Base-by-base conservation (phyloP, 1,284 basidiomycete genomes). In the Exsudoporus floridanus region DNA sequence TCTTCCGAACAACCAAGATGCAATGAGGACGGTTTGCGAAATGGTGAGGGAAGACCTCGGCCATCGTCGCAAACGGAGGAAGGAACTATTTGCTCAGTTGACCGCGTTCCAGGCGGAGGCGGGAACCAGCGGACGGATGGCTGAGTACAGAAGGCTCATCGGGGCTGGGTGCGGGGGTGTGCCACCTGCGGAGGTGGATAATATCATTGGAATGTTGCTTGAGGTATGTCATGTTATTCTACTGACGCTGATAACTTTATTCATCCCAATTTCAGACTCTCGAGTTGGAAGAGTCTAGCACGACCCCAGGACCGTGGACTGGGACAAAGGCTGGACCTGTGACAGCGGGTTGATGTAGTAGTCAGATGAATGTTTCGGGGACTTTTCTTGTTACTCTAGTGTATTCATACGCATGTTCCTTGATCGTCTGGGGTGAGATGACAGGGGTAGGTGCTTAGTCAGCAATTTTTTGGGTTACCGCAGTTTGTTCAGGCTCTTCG, bases 131-230 rank as follows among this genome's bases (percentile, higher is more conserved):
- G 91, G 90, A 21, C 80, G 86, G 56, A 94, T 97, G 83, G 79
- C 83, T 2, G 89, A 94, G 60, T 98, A 97, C 69, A 78, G 93
- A 58, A 78, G 86, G 56, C 72, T 97, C 49, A 92, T 97, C 62
- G 87, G 88, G 18, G 84, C 92, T 12, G 92, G 91, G 0, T 94
- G 92, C 70, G 90, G 91, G n/a, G 92, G 91, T 0, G 80, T 95
- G n/a, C 81, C 86, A 1, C 79, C 86, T 2, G 78, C 84, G 27
- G 92, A 96, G 60, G 88, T 97, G 30, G 94, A 97, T 62, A 81
- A 82, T 55, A 85, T 93, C 6, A 77, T 96, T 53, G 84, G 83
- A 38, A 88, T 90, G 79, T 73, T 95, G 40, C 77, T 92, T 23
- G 91, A 94, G 82, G 92, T 91, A 61, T 60, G 80, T 69, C 36